These are phyloP conservation scores for Entelexis sorbosivorans DNA, from an alignment of 1,139 yeast genomes.

Conservation along the genomic window DNA sequence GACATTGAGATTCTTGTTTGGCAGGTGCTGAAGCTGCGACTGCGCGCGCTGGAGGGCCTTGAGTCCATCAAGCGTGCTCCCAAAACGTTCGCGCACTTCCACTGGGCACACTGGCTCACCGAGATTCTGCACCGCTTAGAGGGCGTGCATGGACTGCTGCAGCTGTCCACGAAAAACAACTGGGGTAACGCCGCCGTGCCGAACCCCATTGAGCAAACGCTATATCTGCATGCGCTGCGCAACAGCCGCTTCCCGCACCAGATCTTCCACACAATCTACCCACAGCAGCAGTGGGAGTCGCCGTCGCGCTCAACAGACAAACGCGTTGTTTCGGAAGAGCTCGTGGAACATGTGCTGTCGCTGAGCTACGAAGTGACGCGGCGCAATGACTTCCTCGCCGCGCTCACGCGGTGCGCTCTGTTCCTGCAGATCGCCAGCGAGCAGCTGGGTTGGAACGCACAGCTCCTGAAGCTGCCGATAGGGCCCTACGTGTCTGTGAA, in stretches of 20 bases:
- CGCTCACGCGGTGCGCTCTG: conserved; percentile 15
- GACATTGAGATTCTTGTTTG: conserved; percentile 13
- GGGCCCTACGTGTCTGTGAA: conserved; percentile 18
- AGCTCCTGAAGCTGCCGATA: conserved; percentile 16
- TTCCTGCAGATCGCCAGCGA: conserved; percentile 14
- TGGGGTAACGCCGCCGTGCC: conserved; percentile 20
- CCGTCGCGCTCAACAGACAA: not conserved
- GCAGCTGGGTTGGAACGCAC: conserved; percentile 12
- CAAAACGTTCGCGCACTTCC: conserved; percentile 16
- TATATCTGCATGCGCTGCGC: conserved; percentile 18
- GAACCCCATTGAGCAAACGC: conserved; percentile 18
- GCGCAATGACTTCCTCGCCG: conserved; percentile 19
- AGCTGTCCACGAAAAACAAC: conserved; percentile 15
- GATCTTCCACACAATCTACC: conserved; percentile 8
- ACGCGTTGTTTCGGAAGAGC: not conserved
- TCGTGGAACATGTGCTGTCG: conserved; percentile 2
- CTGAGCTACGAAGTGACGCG: conserved; percentile 2
- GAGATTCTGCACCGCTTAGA: conserved; percentile 16
- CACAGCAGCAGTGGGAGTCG: not conserved
- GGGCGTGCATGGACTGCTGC: conserved; percentile 17
- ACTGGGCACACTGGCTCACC: conserved; percentile 22
- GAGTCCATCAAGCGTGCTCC: conserved; percentile 9
- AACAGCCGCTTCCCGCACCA: conserved; percentile 12
- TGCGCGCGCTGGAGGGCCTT: conserved; percentile 15
- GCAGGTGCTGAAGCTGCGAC: conserved; percentile 16